Evolutionary conservation across 306 rosid genomes (phyloP), one percentile per base, ranked within the genome.

Genomic region (Ochetophila trinervis): DNA sequence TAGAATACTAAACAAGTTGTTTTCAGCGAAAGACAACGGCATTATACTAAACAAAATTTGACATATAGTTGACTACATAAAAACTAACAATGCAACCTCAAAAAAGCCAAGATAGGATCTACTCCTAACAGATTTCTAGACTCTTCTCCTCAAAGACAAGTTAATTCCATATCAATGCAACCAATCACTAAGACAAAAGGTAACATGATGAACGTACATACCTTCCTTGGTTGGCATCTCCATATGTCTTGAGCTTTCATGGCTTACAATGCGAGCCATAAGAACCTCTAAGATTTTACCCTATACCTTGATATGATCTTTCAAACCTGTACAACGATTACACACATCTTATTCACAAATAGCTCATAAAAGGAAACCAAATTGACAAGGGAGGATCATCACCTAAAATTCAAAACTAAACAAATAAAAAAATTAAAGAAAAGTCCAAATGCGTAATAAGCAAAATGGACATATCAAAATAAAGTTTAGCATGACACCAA

Each of bases 261-360:
- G 83, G 73, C 84, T 84, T 48, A 93, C 98, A 76, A 93, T 80
- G 74, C 97, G 98, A 80, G 97, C 98, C 60, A 93, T 97, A 70
- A 93, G 92, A 78, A 97, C 98, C 85, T 93, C 98, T 57, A 93
- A 78, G 67, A 93, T 93, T 87, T 93, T 97, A 67, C 98, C 98
- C 84, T 89, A 97, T 76, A 83, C 79, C 80, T 73, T 76, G 59
- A 87, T 66, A 74, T 93, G 98, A 66, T 93, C 97, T 82, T 87
- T 89, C 22, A 96, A 86, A 57, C 96, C 98, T 93, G 85, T 68
- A 77, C 6, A 64, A 37, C 58, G 61, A 79, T 47, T 47, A 12
- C 65, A 70, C 21, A 40, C 47, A 12, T 44, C 48, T 21, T 47
- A 76, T 50, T 24, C 48, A 76, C 53, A 57, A 73, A 75, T 22